Percentiles rank a stretch among this genome's conserved stretches.
Conservation (phyloP, 805 yeast species). For the Lipomyces orientalis region DNA sequence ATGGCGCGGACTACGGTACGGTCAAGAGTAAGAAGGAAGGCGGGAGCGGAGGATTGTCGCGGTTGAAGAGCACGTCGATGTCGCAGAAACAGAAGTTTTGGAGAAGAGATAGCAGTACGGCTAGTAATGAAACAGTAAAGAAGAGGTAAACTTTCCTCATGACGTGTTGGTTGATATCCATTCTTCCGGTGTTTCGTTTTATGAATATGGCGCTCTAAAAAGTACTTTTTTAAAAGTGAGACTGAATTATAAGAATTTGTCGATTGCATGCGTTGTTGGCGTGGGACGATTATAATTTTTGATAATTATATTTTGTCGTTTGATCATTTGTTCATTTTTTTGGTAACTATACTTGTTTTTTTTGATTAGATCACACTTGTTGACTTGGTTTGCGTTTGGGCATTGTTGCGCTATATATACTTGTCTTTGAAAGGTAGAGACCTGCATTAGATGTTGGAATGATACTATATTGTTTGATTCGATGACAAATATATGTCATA, state of each 20-base stretch:
- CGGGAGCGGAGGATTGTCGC: slow-evolving; percentile 23
- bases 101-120: slow-evolving; percentile 22
- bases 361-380: background rate
- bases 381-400: background rate
- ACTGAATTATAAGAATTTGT: background rate
- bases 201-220: background rate
- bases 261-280: slow-evolving; percentile 1
- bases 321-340: background rate
- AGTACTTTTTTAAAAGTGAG: background rate
- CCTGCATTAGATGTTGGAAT: background rate
- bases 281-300: background rate
- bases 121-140: slow-evolving; percentile 3
- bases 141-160: background rate
- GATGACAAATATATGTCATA: no score
- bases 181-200: background rate
- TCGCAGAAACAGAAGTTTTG: slow-evolving; percentile 33
- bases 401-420: background rate
- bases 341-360: background rate
- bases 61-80: slow-evolving; percentile 27
- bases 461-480: no score
- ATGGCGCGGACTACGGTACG: slow-evolving; percentile 1
- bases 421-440: background rate
- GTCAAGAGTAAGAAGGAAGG: slow-evolving; percentile 33
- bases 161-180: background rate
- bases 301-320: background rate